These are phyloP conservation scores for Penicillium soppii DNA, from an alignment of 495 filamentous ascomycete genomes.

Conservation along the genomic window DNA sequence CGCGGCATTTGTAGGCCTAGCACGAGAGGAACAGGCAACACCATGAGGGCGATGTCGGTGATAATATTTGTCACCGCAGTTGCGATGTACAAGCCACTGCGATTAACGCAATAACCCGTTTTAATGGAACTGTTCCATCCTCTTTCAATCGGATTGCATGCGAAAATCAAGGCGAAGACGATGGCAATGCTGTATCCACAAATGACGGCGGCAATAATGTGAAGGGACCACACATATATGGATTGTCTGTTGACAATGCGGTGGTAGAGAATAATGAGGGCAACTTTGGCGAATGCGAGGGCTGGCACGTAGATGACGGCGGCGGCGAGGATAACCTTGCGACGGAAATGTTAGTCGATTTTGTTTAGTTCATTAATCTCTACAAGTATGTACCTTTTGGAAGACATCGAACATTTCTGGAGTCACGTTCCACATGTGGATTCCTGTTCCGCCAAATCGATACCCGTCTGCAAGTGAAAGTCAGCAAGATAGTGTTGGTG, in stretches of 20 bases:
- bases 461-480: slow-evolving; percentile 6
- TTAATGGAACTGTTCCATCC: slow-evolving; percentile 30
- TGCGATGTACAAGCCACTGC: slow-evolving; percentile 29
- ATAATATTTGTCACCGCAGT: slow-evolving; percentile 41
- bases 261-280: slow-evolving; percentile 32
- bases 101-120: slow-evolving; percentile 32
- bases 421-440: slow-evolving; percentile 17
- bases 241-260: slow-evolving; percentile 19
- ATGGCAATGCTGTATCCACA: slow-evolving; percentile 29
- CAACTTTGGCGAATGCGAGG: slow-evolving; percentile 34
- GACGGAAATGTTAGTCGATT: neutral
- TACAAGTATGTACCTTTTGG: slow-evolving; percentile 13
- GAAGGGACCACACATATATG: slow-evolving; percentile 16
- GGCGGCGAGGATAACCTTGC: slow-evolving; percentile 23
- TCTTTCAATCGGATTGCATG: slow-evolving; percentile 35
- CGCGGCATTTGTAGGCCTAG: slow-evolving; percentile 16
- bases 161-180: slow-evolving; percentile 34
- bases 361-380: neutral
- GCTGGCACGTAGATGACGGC: slow-evolving; percentile 32
- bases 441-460: slow-evolving; percentile 10
- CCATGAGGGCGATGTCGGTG: slow-evolving; percentile 37
- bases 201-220: slow-evolving; percentile 20
- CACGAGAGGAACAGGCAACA: slow-evolving; percentile 34
- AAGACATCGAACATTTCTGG: slow-evolving; percentile 4
- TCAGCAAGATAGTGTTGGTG: too few relatives aligned